Evolutionary conservation across 352 stramenopile species (phyloP).

Genomic region (Phytophthora europaea): DNA sequence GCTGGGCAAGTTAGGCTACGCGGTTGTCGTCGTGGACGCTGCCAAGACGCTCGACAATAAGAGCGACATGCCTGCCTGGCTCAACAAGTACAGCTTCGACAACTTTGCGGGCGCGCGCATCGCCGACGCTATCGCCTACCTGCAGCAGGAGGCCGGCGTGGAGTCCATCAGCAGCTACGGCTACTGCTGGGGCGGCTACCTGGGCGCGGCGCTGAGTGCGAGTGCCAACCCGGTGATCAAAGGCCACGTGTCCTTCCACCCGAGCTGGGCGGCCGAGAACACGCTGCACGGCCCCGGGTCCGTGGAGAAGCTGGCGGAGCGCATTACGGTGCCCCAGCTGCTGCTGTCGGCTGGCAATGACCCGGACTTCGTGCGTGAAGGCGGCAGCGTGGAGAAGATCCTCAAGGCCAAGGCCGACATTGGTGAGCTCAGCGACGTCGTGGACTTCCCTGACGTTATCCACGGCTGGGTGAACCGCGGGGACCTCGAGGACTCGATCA

Average conservation of each 20-base stretch:
- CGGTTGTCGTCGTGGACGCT: slow-evolving; percentile 56
- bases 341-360: slow-evolving; percentile 57
- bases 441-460: slow-evolving; percentile 58
- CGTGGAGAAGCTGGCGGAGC: slow-evolving; percentile 51
- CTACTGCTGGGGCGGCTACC: slow-evolving; percentile 53
- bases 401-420: slow-evolving; percentile 35
- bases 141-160: slow-evolving; percentile 35
- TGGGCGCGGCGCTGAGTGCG: slow-evolving; percentile 25
- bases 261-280: slow-evolving; percentile 38
- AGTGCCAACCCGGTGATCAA: slow-evolving; percentile 21
- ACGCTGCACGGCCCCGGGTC: slow-evolving; percentile 27
- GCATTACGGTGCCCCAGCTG: slow-evolving; percentile 54
- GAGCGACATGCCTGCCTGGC: slow-evolving; percentile 12
- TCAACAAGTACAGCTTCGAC: slow-evolving; percentile 31
- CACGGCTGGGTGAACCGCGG: slow-evolving; percentile 74
- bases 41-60: slow-evolving; percentile 11
- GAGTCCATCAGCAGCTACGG: slow-evolving; percentile 43
- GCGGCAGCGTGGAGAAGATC: slow-evolving; percentile 55
- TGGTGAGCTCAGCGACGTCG: slow-evolving; percentile 31
- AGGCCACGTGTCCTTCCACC: slow-evolving; percentile 46
- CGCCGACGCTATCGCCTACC: slow-evolving; percentile 37
- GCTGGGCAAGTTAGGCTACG: slow-evolving; percentile 58
- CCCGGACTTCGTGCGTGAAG: slow-evolving; percentile 41
- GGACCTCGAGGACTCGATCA: slow-evolving; percentile 48
- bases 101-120: slow-evolving; percentile 10